Evolutionary conservation across 192 early-diverging fungal genomes (phyloP), one percentile per base, ranked within the genome.

Genomic region (Backusella sp.): DNA sequence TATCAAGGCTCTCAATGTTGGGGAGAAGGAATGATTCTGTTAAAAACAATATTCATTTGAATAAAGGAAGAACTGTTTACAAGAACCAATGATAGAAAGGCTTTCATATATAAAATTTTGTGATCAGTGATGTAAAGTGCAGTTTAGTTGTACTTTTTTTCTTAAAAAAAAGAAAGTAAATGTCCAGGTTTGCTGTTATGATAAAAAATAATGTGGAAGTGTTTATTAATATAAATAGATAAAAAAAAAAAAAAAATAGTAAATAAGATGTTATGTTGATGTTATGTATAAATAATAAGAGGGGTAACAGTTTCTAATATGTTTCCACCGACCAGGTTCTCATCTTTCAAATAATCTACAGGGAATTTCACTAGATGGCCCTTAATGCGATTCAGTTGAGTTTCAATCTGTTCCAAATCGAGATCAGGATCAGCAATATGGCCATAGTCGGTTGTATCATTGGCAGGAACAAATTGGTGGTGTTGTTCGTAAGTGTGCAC

Each of bases 301-400:
- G 85, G 88, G 4, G 85, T 79, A 17, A 89, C 81, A 0, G 81
- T 71, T 17, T 84, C 86, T n/a, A 84, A 76, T 12, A 87, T 66
- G n/a, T 30, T 79, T 12, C 79, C 76, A 52, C 81, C 81, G 32
- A 86, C 21, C 35, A 88, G 39, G 52, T 86, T 86, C 53, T 88
- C 87, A 28, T 84, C 74, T 41, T 69, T 73, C 76, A 88, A 77
- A 46, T 87, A 88, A 26, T 77, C 62, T 1, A 44, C 70, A 14
- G 87, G 87, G 73, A 88, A 88, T 70, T 80, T 71, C 6, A 88
- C 87, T 56, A 88, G 78, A 70, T 88, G 87, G 1, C 87, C 87
- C 6, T 77, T 80, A 12, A 88, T 76, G 0, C 59, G 67, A 14
- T 83, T 62, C 34, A 88, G 36, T 52, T 78, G 37, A 26, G 78